Percentiles rank a stretch among this genome's conserved stretches.
Evolutionary conservation across 129 eudicot genomes (phyloP).

Genomic region (carrot (Daucus carota)): DNA sequence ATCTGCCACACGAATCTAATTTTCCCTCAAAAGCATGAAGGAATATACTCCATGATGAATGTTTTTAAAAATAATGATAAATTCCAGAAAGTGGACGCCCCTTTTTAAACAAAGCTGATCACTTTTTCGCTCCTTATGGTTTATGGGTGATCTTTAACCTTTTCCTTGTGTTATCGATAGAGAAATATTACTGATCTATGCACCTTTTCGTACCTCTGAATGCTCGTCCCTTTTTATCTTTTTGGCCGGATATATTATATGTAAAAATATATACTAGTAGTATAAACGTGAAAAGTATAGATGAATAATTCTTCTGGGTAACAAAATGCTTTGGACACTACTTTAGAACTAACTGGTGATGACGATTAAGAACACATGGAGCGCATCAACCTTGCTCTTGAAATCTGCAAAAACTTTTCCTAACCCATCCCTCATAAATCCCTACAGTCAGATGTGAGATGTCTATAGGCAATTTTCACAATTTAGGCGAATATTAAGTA

Average conservation of each 20-base stretch:
- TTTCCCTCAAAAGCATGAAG: conserved; percentile 70
- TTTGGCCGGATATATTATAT: background rate
- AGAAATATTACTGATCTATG: background rate
- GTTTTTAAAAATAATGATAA: conserved; percentile 5
- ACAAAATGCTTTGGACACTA: background rate
- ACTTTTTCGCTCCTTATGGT: conserved; percentile 47
- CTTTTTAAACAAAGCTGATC: conserved; percentile 63
- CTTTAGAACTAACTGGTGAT: background rate
- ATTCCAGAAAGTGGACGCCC: conserved; percentile 88
- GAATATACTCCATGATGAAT: conserved; percentile 28
- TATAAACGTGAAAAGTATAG: no score
- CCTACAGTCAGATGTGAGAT: background rate
- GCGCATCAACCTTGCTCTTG: background rate
- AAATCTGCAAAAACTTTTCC: background rate
- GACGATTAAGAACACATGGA: background rate
- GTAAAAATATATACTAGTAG: no score
- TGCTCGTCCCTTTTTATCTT: conserved; percentile 4
- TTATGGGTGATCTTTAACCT: conserved; percentile 43
- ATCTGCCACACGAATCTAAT: conserved; percentile 48
- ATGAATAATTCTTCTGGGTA: no score
- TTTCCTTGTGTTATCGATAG: conserved; percentile 14
- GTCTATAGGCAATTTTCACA: no score
- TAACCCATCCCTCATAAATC: background rate
- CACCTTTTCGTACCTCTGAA: conserved; percentile 19
- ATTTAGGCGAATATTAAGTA: background rate